A percentile compares a stretch with the other conserved stretches of the same genome.
These are phyloP conservation scores for Tilletia caries DNA, from an alignment of 1,284 basidiomycete species.

Conservation along the genomic window DNA sequence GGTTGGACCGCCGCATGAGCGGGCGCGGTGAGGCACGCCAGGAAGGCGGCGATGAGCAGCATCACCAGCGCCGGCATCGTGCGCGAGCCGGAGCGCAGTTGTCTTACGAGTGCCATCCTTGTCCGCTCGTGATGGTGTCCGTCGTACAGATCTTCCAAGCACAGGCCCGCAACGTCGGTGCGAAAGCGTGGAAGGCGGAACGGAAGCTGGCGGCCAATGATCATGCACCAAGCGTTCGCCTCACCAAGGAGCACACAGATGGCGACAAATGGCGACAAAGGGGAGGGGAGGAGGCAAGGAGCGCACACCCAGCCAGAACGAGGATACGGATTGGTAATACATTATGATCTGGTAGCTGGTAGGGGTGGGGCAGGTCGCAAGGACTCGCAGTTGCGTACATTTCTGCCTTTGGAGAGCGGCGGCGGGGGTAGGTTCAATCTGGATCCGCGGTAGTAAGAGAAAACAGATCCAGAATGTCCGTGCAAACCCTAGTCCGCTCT, in stretches of 20 bases:
- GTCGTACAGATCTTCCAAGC: background rate
- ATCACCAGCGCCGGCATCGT: background rate
- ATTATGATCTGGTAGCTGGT: background rate
- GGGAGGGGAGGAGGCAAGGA: no score
- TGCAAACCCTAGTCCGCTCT: background rate
- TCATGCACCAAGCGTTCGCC: constrained; percentile 4
- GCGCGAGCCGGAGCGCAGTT: background rate
- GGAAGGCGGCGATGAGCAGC: background rate
- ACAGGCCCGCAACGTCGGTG: background rate
- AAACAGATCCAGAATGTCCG: background rate
- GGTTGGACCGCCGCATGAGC: background rate
- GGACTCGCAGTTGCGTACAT: no score
- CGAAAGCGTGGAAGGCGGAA: background rate
- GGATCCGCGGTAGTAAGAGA: no score
- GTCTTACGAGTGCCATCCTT: background rate
- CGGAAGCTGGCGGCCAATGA: background rate
- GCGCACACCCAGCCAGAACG: background rate
- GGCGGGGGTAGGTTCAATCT: no score
- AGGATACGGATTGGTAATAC: background rate
- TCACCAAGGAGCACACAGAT: no score
- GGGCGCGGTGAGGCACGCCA: background rate
- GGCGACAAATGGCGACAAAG: no score
- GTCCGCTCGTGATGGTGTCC: background rate
- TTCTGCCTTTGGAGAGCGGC: no score
- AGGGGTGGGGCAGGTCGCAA: no score